phyloP scores from a whole-genome alignment of 352 stramenopile genomes.

The Globisporangium acanthophoron region DNA sequence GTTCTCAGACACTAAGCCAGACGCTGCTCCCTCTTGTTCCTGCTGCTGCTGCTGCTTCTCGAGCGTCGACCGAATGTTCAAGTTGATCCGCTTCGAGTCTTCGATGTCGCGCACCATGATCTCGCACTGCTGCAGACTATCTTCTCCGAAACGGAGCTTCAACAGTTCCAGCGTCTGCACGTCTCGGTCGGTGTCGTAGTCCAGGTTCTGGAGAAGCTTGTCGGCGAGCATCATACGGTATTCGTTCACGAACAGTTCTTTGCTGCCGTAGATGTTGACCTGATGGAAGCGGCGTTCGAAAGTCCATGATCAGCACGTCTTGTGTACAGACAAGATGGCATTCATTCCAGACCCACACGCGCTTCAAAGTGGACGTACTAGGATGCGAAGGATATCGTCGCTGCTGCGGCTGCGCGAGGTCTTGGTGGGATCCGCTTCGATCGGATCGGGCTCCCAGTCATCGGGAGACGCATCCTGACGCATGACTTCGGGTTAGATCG shows the following conservation, averaged over 20 bases:
- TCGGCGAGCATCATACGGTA: conserved; percentile 97
- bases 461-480: conserved; percentile 68
- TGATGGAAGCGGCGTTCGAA: conserved; percentile 7
- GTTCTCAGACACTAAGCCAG: background rate
- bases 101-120: conserved; percentile 98
- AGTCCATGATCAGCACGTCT: too few species aligned
- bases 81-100: conserved; percentile 94
- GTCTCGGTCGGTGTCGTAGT: conserved; percentile 93
- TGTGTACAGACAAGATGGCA: background rate
- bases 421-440: conserved; percentile 81
- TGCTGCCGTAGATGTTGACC: conserved; percentile 97
- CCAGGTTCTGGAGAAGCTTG: conserved; percentile 92
- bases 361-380: conserved; percentile 40
- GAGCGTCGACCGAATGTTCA: conserved; percentile 75
- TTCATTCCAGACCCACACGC: background rate
- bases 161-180: conserved; percentile 95
- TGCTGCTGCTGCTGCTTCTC: conserved; percentile 7
- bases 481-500: background rate
- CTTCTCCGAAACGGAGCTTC: conserved; percentile 96
- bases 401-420: conserved; percentile 70
- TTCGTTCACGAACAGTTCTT: conserved; percentile 98
- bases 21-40: background rate
- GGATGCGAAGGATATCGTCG: conserved; percentile 95
- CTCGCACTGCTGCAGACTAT: conserved; percentile 93
- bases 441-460: conserved; percentile 89